phyloP scores from a whole-genome alignment of 2,329 filamentous ascomycete species.

The Colletotrichum sp. region DNA sequence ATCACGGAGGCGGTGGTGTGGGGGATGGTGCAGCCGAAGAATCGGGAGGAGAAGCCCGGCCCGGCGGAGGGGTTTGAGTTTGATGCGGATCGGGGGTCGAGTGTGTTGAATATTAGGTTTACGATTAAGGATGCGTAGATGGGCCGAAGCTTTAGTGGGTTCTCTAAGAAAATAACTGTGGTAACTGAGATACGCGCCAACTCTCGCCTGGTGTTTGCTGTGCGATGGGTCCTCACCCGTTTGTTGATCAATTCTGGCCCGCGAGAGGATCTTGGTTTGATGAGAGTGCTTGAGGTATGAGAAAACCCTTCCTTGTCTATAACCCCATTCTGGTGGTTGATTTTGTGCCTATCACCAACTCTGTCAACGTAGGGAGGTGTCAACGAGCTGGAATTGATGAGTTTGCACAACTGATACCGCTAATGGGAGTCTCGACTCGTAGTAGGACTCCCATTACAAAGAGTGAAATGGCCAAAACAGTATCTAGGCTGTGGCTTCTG shows the following conservation, averaged over 20 bases:
- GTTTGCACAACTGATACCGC: background rate
- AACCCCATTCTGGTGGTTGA: no score
- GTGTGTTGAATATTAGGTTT: background rate
- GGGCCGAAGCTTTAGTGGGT: no score
- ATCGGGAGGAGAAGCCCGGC: rapidly evolving
- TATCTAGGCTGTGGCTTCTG: background rate
- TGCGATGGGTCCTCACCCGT: no score
- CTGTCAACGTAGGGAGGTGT: no score
- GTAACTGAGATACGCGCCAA: no score
- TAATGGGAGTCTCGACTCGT: rapidly evolving
- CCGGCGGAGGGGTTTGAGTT: background rate
- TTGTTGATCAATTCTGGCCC: rapidly evolving
- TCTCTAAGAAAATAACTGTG: rapidly evolving
- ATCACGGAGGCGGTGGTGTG: background rate
- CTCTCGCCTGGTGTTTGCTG: no score
- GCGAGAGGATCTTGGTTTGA: rapidly evolving
- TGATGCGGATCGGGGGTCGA: background rate
- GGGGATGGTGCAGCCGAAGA: background rate
- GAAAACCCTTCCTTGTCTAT: rapidly evolving
- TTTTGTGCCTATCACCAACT: no score
- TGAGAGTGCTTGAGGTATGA: background rate
- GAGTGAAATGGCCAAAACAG: background rate
- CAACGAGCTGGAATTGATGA: background rate
- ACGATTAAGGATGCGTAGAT: background rate
- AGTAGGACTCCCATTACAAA: rapidly evolving